These are phyloP conservation scores for Penicillium paradoxum DNA, from an alignment of 495 filamentous ascomycete species.

Conservation along the genomic window DNA sequence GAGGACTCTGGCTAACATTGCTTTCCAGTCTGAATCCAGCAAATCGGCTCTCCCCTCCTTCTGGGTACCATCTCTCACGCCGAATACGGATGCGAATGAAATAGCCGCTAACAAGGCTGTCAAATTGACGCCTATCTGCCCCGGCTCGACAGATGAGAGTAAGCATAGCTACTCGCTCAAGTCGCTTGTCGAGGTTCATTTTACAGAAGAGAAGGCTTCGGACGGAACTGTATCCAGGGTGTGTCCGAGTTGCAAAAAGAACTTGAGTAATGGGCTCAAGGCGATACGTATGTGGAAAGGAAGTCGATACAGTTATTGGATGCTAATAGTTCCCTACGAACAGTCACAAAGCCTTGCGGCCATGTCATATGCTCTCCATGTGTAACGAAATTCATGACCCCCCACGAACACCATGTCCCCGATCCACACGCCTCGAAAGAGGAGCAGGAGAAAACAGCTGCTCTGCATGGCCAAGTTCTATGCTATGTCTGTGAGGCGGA, in stretches of 20 bases:
- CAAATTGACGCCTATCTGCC: slow-evolving; percentile 75
- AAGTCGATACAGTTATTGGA: not conserved
- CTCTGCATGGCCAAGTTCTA: slow-evolving; percentile 40
- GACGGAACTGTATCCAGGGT: slow-evolving; percentile 55
- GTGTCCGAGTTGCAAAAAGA: slow-evolving; percentile 88
- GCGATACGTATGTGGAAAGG: slow-evolving; percentile 55
- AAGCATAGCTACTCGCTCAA: slow-evolving; percentile 81
- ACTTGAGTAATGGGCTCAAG: slow-evolving; percentile 73
- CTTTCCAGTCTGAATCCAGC: slow-evolving; percentile 41
- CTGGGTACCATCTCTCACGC: slow-evolving; percentile 87
- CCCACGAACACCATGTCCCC: slow-evolving; percentile 38
- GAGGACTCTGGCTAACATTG: not conserved
- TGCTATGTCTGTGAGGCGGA: slow-evolving; percentile 91
- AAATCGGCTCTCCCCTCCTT: slow-evolving; percentile 82
- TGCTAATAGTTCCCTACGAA: not conserved
- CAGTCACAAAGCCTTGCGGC: slow-evolving; percentile 84
- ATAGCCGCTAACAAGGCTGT: slow-evolving; percentile 50
- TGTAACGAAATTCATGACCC: slow-evolving; percentile 79
- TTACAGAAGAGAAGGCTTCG: slow-evolving; percentile 61
- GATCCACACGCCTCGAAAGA: slow-evolving; percentile 64
- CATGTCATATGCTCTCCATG: slow-evolving; percentile 91
- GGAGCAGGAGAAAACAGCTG: slow-evolving; percentile 39
- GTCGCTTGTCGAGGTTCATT: slow-evolving; percentile 71
- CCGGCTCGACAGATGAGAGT: slow-evolving; percentile 62
- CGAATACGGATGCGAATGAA: slow-evolving; percentile 49